Conservation (phyloP, 116 monocot genomes). For the Iris pallida region DNA sequence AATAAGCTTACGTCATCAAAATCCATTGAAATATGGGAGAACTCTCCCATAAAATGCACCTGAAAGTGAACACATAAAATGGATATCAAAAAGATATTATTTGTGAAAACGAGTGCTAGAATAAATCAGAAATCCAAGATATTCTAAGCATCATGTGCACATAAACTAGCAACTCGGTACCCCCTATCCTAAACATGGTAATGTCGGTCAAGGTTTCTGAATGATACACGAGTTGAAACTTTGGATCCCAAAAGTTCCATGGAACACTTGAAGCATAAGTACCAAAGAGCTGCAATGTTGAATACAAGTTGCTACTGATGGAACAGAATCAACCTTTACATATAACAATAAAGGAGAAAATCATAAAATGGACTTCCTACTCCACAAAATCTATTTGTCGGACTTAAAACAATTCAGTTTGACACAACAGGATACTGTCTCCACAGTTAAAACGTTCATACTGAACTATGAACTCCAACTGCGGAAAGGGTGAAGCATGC, state of each 20-base stretch:
- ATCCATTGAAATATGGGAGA: slow-evolving; percentile 78
- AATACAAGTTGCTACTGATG: neutral
- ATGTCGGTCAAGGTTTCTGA: neutral
- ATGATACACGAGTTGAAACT: neutral
- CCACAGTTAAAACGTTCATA: too few species aligned
- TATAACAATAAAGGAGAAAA: slow-evolving; percentile 1
- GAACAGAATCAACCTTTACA: neutral
- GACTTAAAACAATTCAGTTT: too few species aligned
- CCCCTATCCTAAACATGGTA: neutral
- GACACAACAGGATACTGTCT: too few species aligned
- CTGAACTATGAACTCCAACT: too few species aligned
- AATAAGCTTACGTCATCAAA: slow-evolving; percentile 73
- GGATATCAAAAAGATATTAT: neutral
- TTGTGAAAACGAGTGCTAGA: too few species aligned
- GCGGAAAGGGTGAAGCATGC: too few species aligned
- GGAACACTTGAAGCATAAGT: neutral
- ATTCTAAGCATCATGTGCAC: neutral
- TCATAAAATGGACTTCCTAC: neutral
- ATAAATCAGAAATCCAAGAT: too few species aligned
- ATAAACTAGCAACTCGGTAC: neutral
- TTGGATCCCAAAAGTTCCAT: neutral
- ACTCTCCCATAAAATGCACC: slow-evolving; percentile 87
- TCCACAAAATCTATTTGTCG: neutral
- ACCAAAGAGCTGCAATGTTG: neutral
- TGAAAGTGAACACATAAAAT: slow-evolving; percentile 18